Evolutionary conservation across 2,329 filamentous ascomycete species (phyloP).

Genomic region (Alternaria sp.): DNA sequence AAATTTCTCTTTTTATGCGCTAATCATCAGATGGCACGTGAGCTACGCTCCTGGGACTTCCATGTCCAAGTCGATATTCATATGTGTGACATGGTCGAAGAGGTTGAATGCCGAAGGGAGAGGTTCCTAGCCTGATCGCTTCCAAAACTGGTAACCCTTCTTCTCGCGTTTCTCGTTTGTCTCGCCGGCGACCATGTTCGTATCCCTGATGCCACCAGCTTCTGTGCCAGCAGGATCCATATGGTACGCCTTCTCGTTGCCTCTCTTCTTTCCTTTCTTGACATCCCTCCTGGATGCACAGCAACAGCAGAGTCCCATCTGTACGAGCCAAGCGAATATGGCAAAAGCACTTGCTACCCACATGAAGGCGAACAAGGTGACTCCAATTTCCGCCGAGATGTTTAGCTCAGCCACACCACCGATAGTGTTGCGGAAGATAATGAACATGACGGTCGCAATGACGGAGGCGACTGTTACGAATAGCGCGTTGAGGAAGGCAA

Average conservation of each 20-base stretch:
- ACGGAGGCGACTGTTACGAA: conserved; percentile 74
- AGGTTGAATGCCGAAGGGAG: neutral
- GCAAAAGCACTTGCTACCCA: conserved; percentile 79
- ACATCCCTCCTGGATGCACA: conserved; percentile 68
- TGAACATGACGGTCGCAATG: conserved; percentile 83
- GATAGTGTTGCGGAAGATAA: conserved; percentile 82
- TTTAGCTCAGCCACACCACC: conserved; percentile 76
- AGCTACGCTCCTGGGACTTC: conserved; percentile 1
- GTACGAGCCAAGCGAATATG: conserved; percentile 74
- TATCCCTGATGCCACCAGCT: conserved; percentile 13
- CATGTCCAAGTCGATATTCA: neutral
- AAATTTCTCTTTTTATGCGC: neutral
- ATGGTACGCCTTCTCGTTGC: conserved; percentile 49
- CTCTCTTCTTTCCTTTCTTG: conserved; percentile 57
- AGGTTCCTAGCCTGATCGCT: conserved; percentile 20
- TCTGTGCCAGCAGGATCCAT: conserved; percentile 20
- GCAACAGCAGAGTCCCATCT: conserved; percentile 81
- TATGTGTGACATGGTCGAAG: neutral
- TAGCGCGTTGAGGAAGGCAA: conserved; percentile 73
- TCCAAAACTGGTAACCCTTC: conserved; percentile 29
- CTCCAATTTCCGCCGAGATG: conserved; percentile 74
- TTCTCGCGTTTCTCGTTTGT: conserved; percentile 12
- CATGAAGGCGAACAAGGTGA: conserved; percentile 85
- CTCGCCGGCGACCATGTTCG: conserved; percentile 8
- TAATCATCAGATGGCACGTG: neutral